Percentiles rank a stretch among this genome's conserved stretches.
Conservation (phyloP, 331 rosid species). For the Cydonia oblonga region DNA sequence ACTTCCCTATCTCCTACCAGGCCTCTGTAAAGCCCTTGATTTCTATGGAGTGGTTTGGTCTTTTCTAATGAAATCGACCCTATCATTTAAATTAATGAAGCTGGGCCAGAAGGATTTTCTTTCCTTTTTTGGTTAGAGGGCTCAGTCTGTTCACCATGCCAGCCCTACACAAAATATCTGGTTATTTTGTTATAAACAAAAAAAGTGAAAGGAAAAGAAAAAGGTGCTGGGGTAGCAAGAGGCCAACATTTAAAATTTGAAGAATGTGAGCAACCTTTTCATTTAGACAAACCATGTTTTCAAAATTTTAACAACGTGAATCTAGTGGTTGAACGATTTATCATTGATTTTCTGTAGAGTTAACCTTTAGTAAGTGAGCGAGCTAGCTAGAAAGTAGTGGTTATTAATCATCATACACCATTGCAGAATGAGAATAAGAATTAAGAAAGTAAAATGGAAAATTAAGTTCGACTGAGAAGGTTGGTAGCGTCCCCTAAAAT, state of each 20-base stretch:
- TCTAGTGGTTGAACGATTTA: neutral
- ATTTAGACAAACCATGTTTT: neutral
- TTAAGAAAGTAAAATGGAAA: too few species aligned
- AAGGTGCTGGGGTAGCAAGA: neutral
- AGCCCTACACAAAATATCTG: neutral
- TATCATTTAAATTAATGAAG: neutral
- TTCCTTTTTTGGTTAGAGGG: neutral
- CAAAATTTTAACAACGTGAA: neutral
- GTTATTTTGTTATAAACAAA: neutral
- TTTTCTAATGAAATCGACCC: neutral
- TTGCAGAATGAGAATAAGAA: neutral
- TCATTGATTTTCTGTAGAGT: neutral
- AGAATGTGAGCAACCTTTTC: neutral
- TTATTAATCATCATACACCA: neutral
- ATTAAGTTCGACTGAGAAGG: neutral
- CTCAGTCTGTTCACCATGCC: neutral
- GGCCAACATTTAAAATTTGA: neutral
- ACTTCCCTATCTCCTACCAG: neutral
- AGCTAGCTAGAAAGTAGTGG: neutral
- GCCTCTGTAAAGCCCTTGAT: neutral
- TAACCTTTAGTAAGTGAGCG: too few species aligned
- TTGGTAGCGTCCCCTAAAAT: neutral
- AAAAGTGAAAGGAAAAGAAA: neutral
- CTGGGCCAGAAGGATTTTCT: neutral
- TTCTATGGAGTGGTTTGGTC: neutral